phyloP scores from a whole-genome alignment of 1,284 basidiomycete genomes.

The Agaricales sp. region DNA sequence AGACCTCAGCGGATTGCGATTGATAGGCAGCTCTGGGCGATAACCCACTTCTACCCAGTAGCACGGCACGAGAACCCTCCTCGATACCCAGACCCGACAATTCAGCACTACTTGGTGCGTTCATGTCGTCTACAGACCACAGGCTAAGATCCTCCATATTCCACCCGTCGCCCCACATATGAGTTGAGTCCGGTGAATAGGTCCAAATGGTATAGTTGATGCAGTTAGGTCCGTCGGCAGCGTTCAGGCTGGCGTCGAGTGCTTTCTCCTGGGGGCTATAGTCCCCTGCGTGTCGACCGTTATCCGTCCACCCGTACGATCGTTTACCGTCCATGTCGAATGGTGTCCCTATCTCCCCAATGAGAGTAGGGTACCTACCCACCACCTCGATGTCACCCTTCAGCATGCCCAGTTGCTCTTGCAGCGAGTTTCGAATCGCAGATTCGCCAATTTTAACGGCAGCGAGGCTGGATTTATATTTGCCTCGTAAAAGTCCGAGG shows the following conservation, averaged over 20 bases:
- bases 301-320: constrained; percentile 77
- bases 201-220: constrained; percentile 90
- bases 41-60: constrained; percentile 19
- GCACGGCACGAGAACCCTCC: constrained; percentile 15
- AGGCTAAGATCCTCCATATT: constrained; percentile 92
- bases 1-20: constrained; percentile 11
- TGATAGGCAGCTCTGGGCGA: constrained; percentile 11
- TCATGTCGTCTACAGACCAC: constrained; percentile 74
- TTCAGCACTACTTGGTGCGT: background rate
- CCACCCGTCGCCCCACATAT: constrained; percentile 94
- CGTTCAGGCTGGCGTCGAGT: constrained; percentile 88
- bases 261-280: constrained; percentile 77
- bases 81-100: constrained; percentile 1
- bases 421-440: constrained; percentile 76
- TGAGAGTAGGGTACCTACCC: constrained; percentile 78
- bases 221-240: constrained; percentile 74
- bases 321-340: constrained; percentile 84
- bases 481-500: constrained; percentile 80
- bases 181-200: constrained; percentile 72
- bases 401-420: constrained; percentile 78
- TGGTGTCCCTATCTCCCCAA: constrained; percentile 94
- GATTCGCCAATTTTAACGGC: constrained; percentile 72
- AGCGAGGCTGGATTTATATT: constrained; percentile 64
- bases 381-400: constrained; percentile 64
- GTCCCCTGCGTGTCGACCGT: constrained; percentile 69